phyloP scores from a whole-genome alignment of 192 early-diverging fungal genomes.

The Coemansia sp. region DNA sequence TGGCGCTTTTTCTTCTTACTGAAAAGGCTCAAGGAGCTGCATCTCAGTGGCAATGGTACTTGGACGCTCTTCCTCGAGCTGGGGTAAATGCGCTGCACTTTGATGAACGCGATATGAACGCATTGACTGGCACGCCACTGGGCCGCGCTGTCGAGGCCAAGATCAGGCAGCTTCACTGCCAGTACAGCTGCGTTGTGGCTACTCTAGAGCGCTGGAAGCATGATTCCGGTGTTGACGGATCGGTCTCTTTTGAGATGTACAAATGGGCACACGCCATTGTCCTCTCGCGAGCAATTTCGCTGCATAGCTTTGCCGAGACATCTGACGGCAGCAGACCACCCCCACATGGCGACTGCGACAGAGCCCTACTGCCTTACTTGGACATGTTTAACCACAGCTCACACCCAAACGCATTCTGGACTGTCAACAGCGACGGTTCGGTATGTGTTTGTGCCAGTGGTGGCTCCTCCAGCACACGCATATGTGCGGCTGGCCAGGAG shows the following conservation, averaged over 20 bases:
- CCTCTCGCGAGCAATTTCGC: slow-evolving; percentile 33
- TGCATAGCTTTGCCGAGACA: slow-evolving; percentile 18
- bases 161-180: slow-evolving; percentile 18
- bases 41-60: slow-evolving; percentile 29
- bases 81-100: slow-evolving; percentile 21
- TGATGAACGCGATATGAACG: slow-evolving; percentile 1
- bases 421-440: slow-evolving; percentile 12
- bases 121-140: slow-evolving; percentile 24
- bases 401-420: slow-evolving; percentile 22
- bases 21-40: slow-evolving; percentile 17
- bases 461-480: neutral
- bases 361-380: slow-evolving; percentile 26
- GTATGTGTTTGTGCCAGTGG: slow-evolving; percentile 2
- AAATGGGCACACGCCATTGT: slow-evolving; percentile 34
- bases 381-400: slow-evolving; percentile 42
- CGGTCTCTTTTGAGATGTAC: slow-evolving; percentile 17
- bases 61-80: slow-evolving; percentile 17
- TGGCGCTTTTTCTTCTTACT: slow-evolving; percentile 32
- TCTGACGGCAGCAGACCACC: neutral
- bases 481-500: neutral
- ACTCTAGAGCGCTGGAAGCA: slow-evolving; percentile 16
- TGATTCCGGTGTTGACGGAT: neutral
- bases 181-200: slow-evolving; percentile 5
- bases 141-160: slow-evolving; percentile 22
- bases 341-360: slow-evolving; percentile 15